Evolutionary conservation across 345 rosid genomes (phyloP).

Genomic region (Rhodomyrtus tomentosa): DNA sequence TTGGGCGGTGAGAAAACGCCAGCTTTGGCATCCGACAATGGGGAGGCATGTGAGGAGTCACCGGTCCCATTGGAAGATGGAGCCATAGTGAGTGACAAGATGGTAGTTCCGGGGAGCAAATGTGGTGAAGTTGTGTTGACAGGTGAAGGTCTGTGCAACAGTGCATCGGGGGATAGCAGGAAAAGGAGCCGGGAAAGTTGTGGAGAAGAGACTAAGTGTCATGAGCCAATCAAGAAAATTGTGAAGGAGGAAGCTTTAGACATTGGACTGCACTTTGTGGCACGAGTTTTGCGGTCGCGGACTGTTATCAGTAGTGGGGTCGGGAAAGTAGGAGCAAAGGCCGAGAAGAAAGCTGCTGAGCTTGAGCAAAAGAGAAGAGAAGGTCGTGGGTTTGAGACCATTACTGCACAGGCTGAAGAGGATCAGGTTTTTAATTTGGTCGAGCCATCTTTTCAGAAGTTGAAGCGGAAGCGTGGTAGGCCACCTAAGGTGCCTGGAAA

Average conservation of each 20-base stretch:
- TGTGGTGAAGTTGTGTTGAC: background rate
- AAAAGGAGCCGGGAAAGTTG: slow-evolving; percentile 9
- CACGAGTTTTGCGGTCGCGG: slow-evolving; percentile 39
- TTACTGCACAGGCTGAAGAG: background rate
- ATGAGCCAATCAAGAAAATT: slow-evolving; percentile 9
- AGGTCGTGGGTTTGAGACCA: background rate
- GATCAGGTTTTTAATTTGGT: background rate
- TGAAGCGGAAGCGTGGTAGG: slow-evolving; percentile 11
- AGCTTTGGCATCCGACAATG: background rate
- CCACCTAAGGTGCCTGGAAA: slow-evolving; percentile 15
- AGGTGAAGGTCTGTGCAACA: background rate
- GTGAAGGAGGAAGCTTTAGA: slow-evolving; percentile 1
- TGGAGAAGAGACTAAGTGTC: slow-evolving; percentile 6
- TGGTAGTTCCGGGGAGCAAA: background rate
- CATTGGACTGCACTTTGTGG: slow-evolving; percentile 8
- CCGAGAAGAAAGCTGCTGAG: background rate
- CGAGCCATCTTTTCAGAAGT: background rate
- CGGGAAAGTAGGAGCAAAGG: slow-evolving; percentile 5
- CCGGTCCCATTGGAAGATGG: background rate
- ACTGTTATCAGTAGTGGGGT: background rate
- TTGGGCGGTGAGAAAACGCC: background rate
- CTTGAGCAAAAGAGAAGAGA: background rate
- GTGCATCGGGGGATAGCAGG: slow-evolving; percentile 3
- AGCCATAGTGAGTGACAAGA: background rate
- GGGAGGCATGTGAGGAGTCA: background rate